Evolutionary conservation across 805 yeast genomes (phyloP).

Genomic region (Ogataea zsoltii): DNA sequence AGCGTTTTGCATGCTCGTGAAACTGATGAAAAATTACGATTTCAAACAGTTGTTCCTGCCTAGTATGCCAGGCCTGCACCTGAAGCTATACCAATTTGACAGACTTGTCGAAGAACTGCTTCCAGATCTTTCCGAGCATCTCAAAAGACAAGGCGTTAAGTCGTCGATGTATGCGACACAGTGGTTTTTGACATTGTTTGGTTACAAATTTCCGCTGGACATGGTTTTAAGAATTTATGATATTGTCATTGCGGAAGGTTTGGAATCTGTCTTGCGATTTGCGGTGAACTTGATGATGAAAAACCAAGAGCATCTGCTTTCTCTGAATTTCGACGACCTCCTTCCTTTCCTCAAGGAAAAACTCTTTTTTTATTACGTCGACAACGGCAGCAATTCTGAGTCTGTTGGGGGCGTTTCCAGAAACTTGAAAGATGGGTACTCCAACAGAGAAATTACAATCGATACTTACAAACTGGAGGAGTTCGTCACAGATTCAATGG

Average conservation of each 20-base stretch:
- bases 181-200: slow-evolving; percentile 95
- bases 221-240: slow-evolving; percentile 88
- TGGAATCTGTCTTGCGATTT: slow-evolving; percentile 81
- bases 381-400: slow-evolving; percentile 28
- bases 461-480: slow-evolving; percentile 63
- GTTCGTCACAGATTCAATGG: slow-evolving; percentile 77
- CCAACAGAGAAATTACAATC: slow-evolving; percentile 21
- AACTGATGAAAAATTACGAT: slow-evolving; percentile 83
- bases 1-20: slow-evolving; percentile 77
- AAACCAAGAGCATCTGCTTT: slow-evolving; percentile 59
- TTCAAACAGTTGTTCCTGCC: slow-evolving; percentile 77
- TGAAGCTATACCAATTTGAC: slow-evolving; percentile 86
- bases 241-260: slow-evolving; percentile 85
- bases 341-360: slow-evolving; percentile 77
- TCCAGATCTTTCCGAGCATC: slow-evolving; percentile 74
- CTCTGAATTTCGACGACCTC: slow-evolving; percentile 72
- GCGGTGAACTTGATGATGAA: slow-evolving; percentile 77
- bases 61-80: slow-evolving; percentile 91
- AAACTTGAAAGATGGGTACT: slow-evolving; percentile 19
- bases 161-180: slow-evolving; percentile 97
- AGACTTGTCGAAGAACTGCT: slow-evolving; percentile 74
- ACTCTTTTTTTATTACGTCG: slow-evolving; percentile 69
- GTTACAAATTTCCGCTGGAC: slow-evolving; percentile 89
- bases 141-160: slow-evolving; percentile 81
- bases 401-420: slow-evolving; percentile 10